Evolutionary conservation across 768 basidiomycete genomes (phyloP), one percentile per base, ranked within the genome.

Genomic region (Kwoniella sp.): DNA sequence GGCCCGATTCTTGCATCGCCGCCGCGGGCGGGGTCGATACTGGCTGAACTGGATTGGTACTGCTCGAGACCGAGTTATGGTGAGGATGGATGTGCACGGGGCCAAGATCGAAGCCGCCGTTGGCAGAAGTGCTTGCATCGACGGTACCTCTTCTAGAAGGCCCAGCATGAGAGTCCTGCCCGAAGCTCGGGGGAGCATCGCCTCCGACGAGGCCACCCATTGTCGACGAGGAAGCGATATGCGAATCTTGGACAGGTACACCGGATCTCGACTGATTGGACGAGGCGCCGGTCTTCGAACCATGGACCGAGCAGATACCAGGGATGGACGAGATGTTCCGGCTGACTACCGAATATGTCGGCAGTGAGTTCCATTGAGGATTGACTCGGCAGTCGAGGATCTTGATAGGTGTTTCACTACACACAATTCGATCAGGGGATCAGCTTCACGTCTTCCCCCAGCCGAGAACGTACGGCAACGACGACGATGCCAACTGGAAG

Each of bases 301-400:
- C 63, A 68, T 75, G 70, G 84, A 84, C 8, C 81, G 82, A 69
- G 59, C 71, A 78, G 13, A 67, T 64, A 45, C 67, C 65, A n/a
- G 66, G 55, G 1, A 66, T 51, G 1, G 69, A 48, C 15, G 69
- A 57, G 17, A 63, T 66, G 20, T 58, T 54, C 20, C 69, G 66
- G 17, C 61, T 69, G 28, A 38, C 20, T 23, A 72, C 63, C 2
- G 86, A 84, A 78, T 95, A 95, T 11, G 85, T 85, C 0, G 93
- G 92, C 9, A 96, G 87, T 2, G 87, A 85, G 63, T 85, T 87
- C 86, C 87, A 90, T 66, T 91, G 88, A 0, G 88, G 86, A 71
- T 90, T 89, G 76, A 91, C 93, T 23, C 88, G 87, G 78, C 90
- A 92, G 20, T 93, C 93, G 58, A 96, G 86, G 55, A 97, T 87